Conservation (phyloP, 495 filamentous ascomycete species). For the Wilcoxina mikolae region DNA sequence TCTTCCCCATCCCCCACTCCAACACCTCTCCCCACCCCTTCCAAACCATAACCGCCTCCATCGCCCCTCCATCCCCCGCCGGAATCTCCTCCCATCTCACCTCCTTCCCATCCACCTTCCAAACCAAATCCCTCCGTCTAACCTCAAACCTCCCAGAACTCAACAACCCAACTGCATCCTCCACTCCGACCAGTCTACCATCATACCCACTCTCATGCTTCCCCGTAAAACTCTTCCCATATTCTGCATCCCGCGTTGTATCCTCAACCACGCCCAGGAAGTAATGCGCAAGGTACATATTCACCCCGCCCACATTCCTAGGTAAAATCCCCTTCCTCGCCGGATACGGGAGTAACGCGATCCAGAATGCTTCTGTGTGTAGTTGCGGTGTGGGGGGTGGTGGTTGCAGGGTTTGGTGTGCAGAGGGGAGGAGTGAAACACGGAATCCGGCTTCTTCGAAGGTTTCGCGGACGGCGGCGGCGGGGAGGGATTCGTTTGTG, state of each 20-base stretch:
- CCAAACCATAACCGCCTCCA: too few relatives aligned
- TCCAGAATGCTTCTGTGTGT: conserved; percentile 22
- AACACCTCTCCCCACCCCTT: too few relatives aligned
- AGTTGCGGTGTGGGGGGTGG: neutral
- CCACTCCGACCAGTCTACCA: conserved; percentile 12
- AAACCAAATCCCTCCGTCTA: neutral
- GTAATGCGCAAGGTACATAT: conserved; percentile 16
- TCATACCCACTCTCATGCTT: conserved; percentile 17
- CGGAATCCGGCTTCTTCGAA: conserved; percentile 27
- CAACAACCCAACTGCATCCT: conserved; percentile 15
- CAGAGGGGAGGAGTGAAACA: conserved; percentile 14
- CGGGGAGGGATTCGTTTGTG: conserved; percentile 19
- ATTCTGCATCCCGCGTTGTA: conserved; percentile 8
- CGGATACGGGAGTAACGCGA: conserved; percentile 10
- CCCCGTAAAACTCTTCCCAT: conserved; percentile 18
- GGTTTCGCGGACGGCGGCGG: conserved; percentile 27
- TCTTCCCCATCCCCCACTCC: too few relatives aligned
- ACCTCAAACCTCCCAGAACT: conserved; percentile 9
- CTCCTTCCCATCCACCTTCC: neutral
- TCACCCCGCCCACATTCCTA: conserved; percentile 5
- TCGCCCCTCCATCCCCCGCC: too few relatives aligned
- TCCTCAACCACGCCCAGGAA: conserved; percentile 9
- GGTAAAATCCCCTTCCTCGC: too few relatives aligned
- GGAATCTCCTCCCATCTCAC: neutral
- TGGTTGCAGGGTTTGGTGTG: conserved; percentile 19